Conservation (phyloP, 163 green algal genomes). For the Trebouxiophyceae sp. region DNA sequence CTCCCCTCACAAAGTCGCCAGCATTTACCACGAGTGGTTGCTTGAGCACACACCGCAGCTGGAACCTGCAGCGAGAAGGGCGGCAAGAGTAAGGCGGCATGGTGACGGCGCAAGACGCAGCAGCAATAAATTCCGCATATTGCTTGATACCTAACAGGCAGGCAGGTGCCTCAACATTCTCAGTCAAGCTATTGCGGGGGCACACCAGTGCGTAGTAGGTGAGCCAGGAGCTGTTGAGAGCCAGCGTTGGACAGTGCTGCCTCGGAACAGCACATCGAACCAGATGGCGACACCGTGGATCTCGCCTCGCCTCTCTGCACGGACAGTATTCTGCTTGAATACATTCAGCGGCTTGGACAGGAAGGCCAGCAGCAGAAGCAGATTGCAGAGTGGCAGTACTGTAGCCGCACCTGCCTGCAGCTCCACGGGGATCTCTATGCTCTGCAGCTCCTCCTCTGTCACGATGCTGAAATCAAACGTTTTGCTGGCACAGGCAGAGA, state of each 20-base stretch:
- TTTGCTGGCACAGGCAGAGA: conserved; percentile 42
- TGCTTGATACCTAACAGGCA: no score
- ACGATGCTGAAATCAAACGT: conserved; percentile 70
- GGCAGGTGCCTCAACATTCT: no score
- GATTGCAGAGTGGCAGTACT: no score
- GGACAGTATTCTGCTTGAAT: background rate
- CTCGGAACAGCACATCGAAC: conserved; percentile 95
- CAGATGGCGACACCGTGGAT: conserved; percentile 89
- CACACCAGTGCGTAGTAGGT: conserved; percentile 88
- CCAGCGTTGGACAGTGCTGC: conserved; percentile 52
- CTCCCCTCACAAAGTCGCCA: conserved; percentile 49
- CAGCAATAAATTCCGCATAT: no score
- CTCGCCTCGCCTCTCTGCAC: conserved; percentile 19
- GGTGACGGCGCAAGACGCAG: no score
- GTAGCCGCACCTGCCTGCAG: conserved; percentile 43
- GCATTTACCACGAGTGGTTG: conserved; percentile 50
- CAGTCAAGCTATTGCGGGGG: no score
- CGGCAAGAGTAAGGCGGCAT: no score
- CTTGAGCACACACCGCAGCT: conserved; percentile 82
- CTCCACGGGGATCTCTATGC: conserved; percentile 74
- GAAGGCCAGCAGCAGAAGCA: no score
- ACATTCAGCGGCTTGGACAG: no score
- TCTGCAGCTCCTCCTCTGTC: conserved; percentile 64
- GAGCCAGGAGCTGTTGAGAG: conserved; percentile 87
- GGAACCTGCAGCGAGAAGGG: no score